Base-by-base conservation (phyloP, 768 basidiomycete species). In the Lentinus brumalis region DNA sequence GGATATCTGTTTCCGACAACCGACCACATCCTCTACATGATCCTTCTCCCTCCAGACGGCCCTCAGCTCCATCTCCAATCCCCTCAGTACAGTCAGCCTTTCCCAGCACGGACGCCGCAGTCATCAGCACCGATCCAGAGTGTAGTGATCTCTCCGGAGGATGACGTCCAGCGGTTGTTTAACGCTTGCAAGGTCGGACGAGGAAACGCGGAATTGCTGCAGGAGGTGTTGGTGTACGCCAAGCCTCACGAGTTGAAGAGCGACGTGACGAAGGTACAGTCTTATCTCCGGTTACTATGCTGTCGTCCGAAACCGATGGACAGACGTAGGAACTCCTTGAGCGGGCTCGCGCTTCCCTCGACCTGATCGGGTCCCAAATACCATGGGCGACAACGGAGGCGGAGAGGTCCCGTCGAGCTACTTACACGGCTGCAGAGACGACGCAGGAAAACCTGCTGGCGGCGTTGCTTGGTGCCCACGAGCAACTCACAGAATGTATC, bases 371-470 rank as follows among this genome's bases (percentile, higher is more conserved):
- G 61, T 86, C 89, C 7, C 93, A 95, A 73, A 94, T 97, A 67
- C 86, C 90, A n/a, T 96, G 94, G 94, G 95, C 95, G 4, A 83
- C 86, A 18, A 86, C 92, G 1, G 84, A 88, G 12, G 93, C 92
- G 1, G 88, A 90, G 65, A 83, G 82, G 53, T 88, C 89, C 6
- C 79, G 89, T 40, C 65, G 59, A 15, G 39, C 32, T 14, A 55
- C 65, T 5, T 14, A 6, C 3, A 31, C 56, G 9, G 30, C 55
- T 2, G 44, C 51, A 15, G 58, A 66, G 9, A 92, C 93, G 0
- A 69, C 74, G 5, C 91, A 95, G 71, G 92, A 94, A 68, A 77
- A 85, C 57, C 80, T 95, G 4, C 76, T 96, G 41, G 87, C 82
- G 10, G 82, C 84, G 15, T 76, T 96, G 57, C 80, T 96, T 16